Percentiles rank a stretch among this genome's conserved stretches.
phyloP scores from a whole-genome alignment of 768 basidiomycete genomes.

The Rhizopogon vesiculosus region DNA sequence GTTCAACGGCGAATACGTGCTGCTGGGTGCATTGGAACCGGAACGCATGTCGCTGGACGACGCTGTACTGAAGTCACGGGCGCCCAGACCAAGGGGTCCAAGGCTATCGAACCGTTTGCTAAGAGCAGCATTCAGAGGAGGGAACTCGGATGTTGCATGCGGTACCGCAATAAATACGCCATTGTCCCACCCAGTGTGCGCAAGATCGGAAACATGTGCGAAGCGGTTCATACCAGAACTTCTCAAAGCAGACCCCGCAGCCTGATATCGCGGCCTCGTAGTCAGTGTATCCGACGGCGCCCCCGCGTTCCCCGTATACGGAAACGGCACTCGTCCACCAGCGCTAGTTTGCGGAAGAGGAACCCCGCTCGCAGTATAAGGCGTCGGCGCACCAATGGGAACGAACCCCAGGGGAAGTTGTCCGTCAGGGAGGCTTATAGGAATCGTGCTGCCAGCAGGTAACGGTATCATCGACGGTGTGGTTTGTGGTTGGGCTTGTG shows the following conservation, averaged over 20 bases:
- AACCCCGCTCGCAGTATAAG: not conserved
- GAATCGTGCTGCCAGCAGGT: constrained; percentile 9
- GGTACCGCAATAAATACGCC: constrained; percentile 27
- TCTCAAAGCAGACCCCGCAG: constrained; percentile 14
- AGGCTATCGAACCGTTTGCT: too few relatives aligned
- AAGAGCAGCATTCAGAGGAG: too few relatives aligned
- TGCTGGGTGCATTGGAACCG: too few relatives aligned
- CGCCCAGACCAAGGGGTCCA: too few relatives aligned
- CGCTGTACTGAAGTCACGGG: too few relatives aligned
- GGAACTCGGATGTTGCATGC: constrained; percentile 17
- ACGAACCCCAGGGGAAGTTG: constrained; percentile 35
- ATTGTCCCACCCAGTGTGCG: constrained; percentile 30
- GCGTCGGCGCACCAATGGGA: constrained; percentile 19
- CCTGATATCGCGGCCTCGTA: constrained; percentile 24
- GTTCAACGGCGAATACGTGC: too few relatives aligned
- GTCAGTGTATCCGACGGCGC: constrained; percentile 24
- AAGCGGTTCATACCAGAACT: constrained; percentile 21
- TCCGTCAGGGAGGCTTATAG: constrained; percentile 21
- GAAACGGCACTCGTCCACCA: too few relatives aligned
- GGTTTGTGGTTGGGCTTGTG: not conserved
- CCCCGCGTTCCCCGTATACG: too few relatives aligned
- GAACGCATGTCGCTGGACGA: too few relatives aligned
- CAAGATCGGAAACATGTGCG: constrained; percentile 25
- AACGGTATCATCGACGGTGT: constrained; percentile 3
- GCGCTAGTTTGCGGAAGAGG: too few relatives aligned